phyloP scores from a whole-genome alignment of 352 stramenopile species.

The Phytopythium ostracodes region DNA sequence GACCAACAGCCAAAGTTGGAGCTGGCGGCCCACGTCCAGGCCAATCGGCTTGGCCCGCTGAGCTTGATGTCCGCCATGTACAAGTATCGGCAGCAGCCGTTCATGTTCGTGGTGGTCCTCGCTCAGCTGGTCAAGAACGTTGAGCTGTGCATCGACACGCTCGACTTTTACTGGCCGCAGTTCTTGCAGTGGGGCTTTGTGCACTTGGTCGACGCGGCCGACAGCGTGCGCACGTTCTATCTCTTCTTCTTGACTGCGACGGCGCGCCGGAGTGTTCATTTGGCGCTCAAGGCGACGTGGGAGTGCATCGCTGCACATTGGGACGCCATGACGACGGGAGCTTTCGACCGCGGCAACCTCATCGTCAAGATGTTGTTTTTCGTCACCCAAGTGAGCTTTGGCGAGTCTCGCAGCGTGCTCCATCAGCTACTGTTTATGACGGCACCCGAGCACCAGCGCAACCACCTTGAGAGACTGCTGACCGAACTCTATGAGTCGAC shows the following conservation, averaged over 20 bases:
- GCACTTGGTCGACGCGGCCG: constrained; percentile 33
- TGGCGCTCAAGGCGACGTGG: constrained; percentile 58
- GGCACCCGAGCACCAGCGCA: constrained; percentile 35
- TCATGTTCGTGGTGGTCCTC: constrained; percentile 66
- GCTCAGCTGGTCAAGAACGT: constrained; percentile 56
- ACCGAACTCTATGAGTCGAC: constrained; percentile 38
- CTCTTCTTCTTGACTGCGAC: constrained; percentile 54
- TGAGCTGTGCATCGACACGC: constrained; percentile 45
- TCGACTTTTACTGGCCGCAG: constrained; percentile 72
- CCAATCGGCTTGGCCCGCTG: constrained; percentile 35
- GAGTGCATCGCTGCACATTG: constrained; percentile 62
- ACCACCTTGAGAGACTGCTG: constrained; percentile 34
- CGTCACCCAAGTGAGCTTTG: constrained; percentile 56
- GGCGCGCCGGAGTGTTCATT: constrained; percentile 43
- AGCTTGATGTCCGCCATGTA: constrained; percentile 58
- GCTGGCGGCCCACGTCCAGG: constrained; percentile 35
- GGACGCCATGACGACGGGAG: constrained; percentile 43
- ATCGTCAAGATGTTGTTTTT: constrained; percentile 66
- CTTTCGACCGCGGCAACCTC: constrained; percentile 36
- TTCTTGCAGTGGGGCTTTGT: constrained; percentile 65
- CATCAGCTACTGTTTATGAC: constrained; percentile 39
- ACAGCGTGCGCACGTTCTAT: constrained; percentile 59
- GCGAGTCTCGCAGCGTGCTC: constrained; percentile 35
- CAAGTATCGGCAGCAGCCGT: constrained; percentile 62
- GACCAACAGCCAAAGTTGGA: constrained; percentile 40